Evolutionary conservation across 2,329 filamentous ascomycete genomes (phyloP).

Genomic region (Elsinoe perseae): DNA sequence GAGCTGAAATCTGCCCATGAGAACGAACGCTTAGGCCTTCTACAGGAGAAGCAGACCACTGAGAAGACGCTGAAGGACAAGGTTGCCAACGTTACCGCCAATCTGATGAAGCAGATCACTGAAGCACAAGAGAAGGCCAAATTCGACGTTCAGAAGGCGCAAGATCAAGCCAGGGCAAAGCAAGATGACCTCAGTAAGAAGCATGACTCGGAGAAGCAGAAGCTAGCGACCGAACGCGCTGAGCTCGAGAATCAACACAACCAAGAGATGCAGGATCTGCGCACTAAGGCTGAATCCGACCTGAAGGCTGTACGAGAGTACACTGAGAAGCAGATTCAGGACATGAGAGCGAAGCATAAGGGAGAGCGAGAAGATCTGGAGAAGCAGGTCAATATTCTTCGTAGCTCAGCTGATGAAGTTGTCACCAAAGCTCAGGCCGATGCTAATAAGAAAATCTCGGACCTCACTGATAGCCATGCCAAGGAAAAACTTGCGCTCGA

Average conservation of each 20-base stretch:
- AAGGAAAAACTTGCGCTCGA: not conserved
- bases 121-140: conserved; percentile 8
- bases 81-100: not conserved
- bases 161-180: not conserved
- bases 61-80: not conserved
- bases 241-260: not conserved
- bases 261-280: not conserved
- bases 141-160: not conserved
- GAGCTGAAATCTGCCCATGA: conserved; percentile 15
- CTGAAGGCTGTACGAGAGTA: conserved; percentile 11
- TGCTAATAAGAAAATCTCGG: not conserved
- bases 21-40: not conserved
- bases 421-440: not conserved
- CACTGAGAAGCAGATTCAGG: conserved; percentile 16
- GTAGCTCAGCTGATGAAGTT: not conserved
- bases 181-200: not conserved
- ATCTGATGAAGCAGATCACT: conserved; percentile 8
- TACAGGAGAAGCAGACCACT: not conserved
- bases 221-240: not conserved
- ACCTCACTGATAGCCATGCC: conserved; percentile 9
- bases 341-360: conserved; percentile 15
- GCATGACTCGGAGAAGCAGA: not conserved
- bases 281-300: conserved; percentile 3
- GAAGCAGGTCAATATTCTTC: conserved; percentile 1
- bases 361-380: not conserved